These are phyloP conservation scores for Diaporthe vexans DNA, from an alignment of 2,329 filamentous ascomycete genomes.

Conservation along the genomic window DNA sequence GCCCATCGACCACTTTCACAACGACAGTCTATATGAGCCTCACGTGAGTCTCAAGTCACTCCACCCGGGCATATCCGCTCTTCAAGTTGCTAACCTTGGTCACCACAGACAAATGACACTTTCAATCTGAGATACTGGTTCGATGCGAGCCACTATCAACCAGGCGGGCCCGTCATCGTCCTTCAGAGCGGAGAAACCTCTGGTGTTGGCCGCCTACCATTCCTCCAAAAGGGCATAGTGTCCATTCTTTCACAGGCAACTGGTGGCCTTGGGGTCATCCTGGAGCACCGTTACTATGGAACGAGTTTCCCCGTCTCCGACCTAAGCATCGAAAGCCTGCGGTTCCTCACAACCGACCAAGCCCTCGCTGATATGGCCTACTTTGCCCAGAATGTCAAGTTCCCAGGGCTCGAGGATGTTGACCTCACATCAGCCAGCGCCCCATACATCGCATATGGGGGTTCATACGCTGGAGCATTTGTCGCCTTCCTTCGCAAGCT, in stretches of 20 bases:
- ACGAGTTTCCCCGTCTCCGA: slow-evolving; percentile 78
- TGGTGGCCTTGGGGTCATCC: slow-evolving; percentile 81
- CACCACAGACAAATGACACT: slow-evolving; percentile 62
- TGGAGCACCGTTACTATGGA: slow-evolving; percentile 92
- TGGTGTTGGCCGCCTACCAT: slow-evolving; percentile 74
- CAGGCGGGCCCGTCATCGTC: slow-evolving; percentile 85
- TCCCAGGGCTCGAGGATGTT: slow-evolving; percentile 76
- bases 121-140: slow-evolving; percentile 88
- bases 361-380: slow-evolving; percentile 85
- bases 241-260: slow-evolving; percentile 79
- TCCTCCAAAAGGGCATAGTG: slow-evolving; percentile 83
- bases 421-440: slow-evolving; percentile 76
- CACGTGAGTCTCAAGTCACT: slow-evolving; percentile 58
- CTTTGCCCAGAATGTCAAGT: slow-evolving; percentile 81
- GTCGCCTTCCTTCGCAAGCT: slow-evolving; percentile 81
- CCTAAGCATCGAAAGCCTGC: slow-evolving; percentile 76
- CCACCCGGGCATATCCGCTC: not conserved
- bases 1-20: slow-evolving; percentile 86
- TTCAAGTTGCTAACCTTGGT: not conserved
- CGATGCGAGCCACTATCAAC: slow-evolving; percentile 80
- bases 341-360: slow-evolving; percentile 88
- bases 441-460: slow-evolving; percentile 85
- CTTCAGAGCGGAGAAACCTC: slow-evolving; percentile 80
- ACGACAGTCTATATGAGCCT: slow-evolving; percentile 82
- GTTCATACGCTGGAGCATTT: slow-evolving; percentile 86